phyloP scores from a whole-genome alignment of 208 protist genomes.

The Trypanosoma platydactyli region DNA sequence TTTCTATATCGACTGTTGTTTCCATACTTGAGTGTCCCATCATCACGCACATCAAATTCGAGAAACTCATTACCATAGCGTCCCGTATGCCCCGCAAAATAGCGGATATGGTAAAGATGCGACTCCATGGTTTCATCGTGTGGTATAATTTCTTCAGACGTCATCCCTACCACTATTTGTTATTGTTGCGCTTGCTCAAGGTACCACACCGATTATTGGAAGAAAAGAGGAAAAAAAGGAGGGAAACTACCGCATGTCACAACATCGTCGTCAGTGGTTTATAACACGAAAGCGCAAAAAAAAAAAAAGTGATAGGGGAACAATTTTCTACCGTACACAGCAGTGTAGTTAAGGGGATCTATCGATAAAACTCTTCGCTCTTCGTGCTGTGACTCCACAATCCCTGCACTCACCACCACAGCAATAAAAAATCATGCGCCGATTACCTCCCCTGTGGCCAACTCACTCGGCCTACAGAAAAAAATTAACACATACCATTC shows the following conservation, averaged over 20 bases:
- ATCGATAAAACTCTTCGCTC: too few species aligned
- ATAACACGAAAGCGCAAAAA: constrained; percentile 2
- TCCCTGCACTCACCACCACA: too few species aligned
- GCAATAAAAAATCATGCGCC: too few species aligned
- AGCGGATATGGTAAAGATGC: constrained; percentile 76
- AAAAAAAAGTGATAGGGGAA: too few species aligned
- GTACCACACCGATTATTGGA: not conserved
- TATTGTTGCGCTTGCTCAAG: not conserved
- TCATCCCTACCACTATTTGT: constrained; percentile 4
- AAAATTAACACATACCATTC: too few species aligned
- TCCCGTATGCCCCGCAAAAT: constrained; percentile 85
- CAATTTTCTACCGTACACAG: too few species aligned
- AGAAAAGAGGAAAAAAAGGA: constrained; percentile 6
- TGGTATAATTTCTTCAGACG: not conserved
- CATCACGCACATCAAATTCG: constrained; percentile 81
- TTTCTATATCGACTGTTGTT: constrained; percentile 91
- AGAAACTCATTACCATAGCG: constrained; percentile 91
- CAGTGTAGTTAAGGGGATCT: too few species aligned
- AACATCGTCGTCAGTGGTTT: not conserved
- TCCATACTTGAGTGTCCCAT: constrained; percentile 81
- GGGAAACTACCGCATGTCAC: not conserved
- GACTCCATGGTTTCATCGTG: constrained; percentile 66
- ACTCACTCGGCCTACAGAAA: too few species aligned
- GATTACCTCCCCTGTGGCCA: too few species aligned
- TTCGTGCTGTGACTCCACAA: too few species aligned